Conservation (phyloP, 2,329 filamentous ascomycete genomes). For the Phaeosphaeria sp. region DNA sequence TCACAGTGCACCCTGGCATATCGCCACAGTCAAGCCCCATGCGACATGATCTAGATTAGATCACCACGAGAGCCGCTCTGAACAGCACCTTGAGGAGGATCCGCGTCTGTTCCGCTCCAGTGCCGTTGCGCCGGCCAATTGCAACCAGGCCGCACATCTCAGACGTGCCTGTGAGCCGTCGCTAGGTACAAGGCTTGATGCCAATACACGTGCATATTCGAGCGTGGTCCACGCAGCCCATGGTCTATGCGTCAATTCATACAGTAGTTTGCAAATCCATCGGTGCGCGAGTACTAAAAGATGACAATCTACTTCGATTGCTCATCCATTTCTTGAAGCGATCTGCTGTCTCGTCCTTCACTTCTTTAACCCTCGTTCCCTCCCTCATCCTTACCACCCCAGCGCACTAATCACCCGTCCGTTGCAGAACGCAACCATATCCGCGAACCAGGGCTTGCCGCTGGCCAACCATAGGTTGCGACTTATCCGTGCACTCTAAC, state of each 20-base stretch:
- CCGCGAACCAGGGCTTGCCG: background rate
- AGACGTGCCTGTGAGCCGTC: constrained; percentile 39
- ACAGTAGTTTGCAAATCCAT: constrained; percentile 29
- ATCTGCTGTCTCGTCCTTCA: constrained; percentile 11
- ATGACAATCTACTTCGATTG: constrained; percentile 42
- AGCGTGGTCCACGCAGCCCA: constrained; percentile 31
- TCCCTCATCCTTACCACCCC: constrained; percentile 10
- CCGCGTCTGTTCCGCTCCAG: constrained; percentile 40
- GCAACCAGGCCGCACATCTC: constrained; percentile 31
- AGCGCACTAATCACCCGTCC: background rate
- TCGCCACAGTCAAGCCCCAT: constrained; percentile 37
- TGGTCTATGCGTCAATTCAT: constrained; percentile 33
- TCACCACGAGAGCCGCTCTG: constrained; percentile 32
- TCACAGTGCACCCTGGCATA: constrained; percentile 22
- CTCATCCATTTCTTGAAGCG: constrained; percentile 18
- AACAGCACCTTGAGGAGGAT: constrained; percentile 28
- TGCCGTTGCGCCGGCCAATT: constrained; percentile 42
- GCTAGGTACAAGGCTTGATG: constrained; percentile 46
- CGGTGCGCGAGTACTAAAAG: constrained; percentile 43
- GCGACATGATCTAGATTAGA: constrained; percentile 39
- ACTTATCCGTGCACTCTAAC: constrained; percentile 30
- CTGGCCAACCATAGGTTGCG: constrained; percentile 20
- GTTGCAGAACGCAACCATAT: background rate
- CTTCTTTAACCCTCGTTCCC: constrained; percentile 8
- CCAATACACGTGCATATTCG: constrained; percentile 48